Percentiles rank a stretch among this genome's conserved stretches.
These are phyloP conservation scores for Avena atlantica DNA, from an alignment of 176 grass and related monocot species.

Conservation along the genomic window DNA sequence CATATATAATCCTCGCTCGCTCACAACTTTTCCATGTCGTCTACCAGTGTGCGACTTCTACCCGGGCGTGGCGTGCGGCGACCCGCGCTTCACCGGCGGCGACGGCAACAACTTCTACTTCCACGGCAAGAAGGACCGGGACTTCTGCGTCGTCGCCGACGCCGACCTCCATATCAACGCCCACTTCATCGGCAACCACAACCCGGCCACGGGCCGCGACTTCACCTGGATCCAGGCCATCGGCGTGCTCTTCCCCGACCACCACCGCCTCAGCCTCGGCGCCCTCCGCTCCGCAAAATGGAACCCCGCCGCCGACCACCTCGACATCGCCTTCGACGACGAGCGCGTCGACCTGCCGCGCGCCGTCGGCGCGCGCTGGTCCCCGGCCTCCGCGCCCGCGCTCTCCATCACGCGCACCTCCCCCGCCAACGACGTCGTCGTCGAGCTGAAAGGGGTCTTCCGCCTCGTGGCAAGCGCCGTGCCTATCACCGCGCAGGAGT, in stretches of 20 bases:
- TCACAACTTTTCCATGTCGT: too few species aligned
- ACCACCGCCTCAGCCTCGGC: slow-evolving; percentile 58
- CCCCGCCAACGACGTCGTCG: slow-evolving; percentile 20
- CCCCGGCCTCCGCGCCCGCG: not conserved
- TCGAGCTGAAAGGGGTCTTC: slow-evolving; percentile 51
- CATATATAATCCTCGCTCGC: not conserved
- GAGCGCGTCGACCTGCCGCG: not conserved
- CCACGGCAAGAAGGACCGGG: slow-evolving; percentile 63
- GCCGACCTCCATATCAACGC: slow-evolving; percentile 51
- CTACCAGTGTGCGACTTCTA: slow-evolving; percentile 55
- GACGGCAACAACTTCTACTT: slow-evolving; percentile 78
- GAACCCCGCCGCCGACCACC: slow-evolving; percentile 52
- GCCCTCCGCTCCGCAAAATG: not conserved
- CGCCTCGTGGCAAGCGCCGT: slow-evolving; percentile 44
- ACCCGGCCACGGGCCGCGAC: slow-evolving; percentile 45
- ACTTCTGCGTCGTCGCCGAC: slow-evolving; percentile 69
- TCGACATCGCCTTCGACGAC: slow-evolving; percentile 56
- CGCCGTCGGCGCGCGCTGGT: slow-evolving; percentile 30
- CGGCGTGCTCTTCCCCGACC: slow-evolving; percentile 51
- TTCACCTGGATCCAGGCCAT: slow-evolving; percentile 81
- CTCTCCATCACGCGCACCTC: slow-evolving; percentile 40
- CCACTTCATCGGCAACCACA: slow-evolving; percentile 67
- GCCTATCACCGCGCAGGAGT: slow-evolving; percentile 52
- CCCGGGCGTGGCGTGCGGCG: slow-evolving; percentile 55
- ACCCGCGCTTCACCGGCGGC: slow-evolving; percentile 67